Evolutionary conservation across 23 red algal species (phyloP).

Genomic region (Gracilaria caudata): DNA sequence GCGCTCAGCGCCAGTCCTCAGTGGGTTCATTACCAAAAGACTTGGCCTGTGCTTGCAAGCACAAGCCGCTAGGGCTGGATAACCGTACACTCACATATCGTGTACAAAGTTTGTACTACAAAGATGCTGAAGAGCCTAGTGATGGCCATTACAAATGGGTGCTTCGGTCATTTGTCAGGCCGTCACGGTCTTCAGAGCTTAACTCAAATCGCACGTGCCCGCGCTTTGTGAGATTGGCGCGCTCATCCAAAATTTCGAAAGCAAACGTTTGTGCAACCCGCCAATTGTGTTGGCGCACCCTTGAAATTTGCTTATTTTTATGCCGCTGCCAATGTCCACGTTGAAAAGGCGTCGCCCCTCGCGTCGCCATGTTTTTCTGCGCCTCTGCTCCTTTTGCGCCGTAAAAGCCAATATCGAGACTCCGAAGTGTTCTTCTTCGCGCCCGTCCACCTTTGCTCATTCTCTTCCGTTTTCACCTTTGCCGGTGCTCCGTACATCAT

Average conservation of each 20-base stretch:
- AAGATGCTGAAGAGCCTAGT: too few species aligned
- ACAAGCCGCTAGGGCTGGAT: too few species aligned
- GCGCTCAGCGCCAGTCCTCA: too few species aligned
- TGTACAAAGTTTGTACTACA: too few species aligned
- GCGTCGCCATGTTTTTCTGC: background rate
- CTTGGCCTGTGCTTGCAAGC: too few species aligned
- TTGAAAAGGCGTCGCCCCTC: background rate
- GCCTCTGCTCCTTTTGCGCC: background rate
- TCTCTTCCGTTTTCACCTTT: background rate
- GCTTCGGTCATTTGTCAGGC: background rate
- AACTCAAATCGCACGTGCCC: too few species aligned
- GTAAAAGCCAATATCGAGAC: slow-evolving; percentile 7
- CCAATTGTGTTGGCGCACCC: background rate
- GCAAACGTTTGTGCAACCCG: slow-evolving; percentile 41
- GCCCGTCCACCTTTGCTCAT: background rate
- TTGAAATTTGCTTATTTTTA: slow-evolving; percentile 18
- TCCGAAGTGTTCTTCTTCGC: background rate
- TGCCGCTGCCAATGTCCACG: background rate
- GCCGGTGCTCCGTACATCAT: background rate
- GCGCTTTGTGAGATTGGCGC: slow-evolving; percentile 13
- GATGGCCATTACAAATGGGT: background rate
- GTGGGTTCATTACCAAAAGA: too few species aligned
- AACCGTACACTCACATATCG: too few species aligned
- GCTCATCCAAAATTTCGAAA: slow-evolving; percentile 47
- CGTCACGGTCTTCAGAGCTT: too few species aligned